Base-by-base conservation (phyloP, 2,329 filamentous ascomycete species). In the Penicillium palitans region DNA sequence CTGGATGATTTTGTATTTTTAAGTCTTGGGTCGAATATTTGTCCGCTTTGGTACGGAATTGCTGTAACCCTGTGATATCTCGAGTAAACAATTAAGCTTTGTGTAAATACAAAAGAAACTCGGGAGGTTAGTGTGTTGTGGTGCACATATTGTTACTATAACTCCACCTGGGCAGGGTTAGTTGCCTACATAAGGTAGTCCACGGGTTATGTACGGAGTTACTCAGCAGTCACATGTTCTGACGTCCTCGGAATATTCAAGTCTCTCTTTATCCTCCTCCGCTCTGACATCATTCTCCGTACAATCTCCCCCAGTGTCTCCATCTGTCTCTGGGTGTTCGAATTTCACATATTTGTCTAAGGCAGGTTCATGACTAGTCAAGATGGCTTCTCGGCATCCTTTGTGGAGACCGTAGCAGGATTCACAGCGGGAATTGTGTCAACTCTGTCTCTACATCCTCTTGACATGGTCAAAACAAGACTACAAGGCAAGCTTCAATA, bases 401-500 rank as follows among this genome's bases (percentile, higher is more conserved):
- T 90, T 72, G 85, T 97, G 76, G 95, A 98, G 83, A 89, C 89
- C 70, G 82, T 93, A 74, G 91, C 95, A 61, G 95, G 95, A 68
- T 89, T 99, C 76, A 90, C 89, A 64, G 95, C 95, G 59, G 95
- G 95, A 61, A 84, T 91, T 57, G 84, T 92, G 67, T 90, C 93
- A 53, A 98, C 95, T 25, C 82, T 98, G 49, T 88, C 87, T 57
- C 89, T 95, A 52, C 93, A 98, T 67, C 95, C 95, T 33, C 86
- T 99, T 60, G 95, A 99, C 78, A 87, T 99, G 63, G 87, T 98
- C 73, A 99, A 99, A 82, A 98, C 93, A 61, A 89, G 95, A 63
- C 87, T 99, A 72, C 95, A 99, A 79, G 87, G 90, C 92, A 79
- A 58, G 56, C 79, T 72, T 40, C 24, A 13, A 9, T 46, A 9